Base-by-base conservation (phyloP, 345 rosid genomes). In the Gossypioides kirkii region DNA sequence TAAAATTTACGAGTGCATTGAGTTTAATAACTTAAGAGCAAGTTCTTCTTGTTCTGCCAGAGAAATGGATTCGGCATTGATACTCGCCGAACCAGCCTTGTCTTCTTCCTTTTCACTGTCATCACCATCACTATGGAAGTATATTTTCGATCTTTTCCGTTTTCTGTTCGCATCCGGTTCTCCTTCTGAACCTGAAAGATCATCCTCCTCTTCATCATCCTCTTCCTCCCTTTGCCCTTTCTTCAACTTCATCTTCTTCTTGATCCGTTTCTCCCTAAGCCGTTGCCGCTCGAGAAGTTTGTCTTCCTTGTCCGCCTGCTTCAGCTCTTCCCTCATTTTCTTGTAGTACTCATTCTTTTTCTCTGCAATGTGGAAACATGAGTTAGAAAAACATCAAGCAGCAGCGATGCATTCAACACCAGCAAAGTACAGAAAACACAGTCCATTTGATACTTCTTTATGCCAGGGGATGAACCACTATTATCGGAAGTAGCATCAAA, bases 1-100 rank as follows among this genome's bases (percentile, higher is more conserved):
- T 23, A 17, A 25, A 55, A 53, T 56, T 74, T 74, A 79, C 1
- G 76, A 84, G 67, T 87, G 83, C 89, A 89, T 86, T 8, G 91
- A 86, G 69, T 76, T 78, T 64, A 92, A 81, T 70, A 94, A 74
- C 81, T 86, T 87, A 50, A 94, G 92, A 61, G 95, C 98, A 75
- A 90, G 79, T 74, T 86, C 92, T 86, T 94, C 97, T 81, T 89
- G 98, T 47, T 92, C 97, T 26, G 85, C 87, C 67, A 90, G 10
- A 61, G 97, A 85, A 56, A 86, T 26, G 0, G 97, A 69, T 47
- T 92, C 90, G 3, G 80, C 75, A 10, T 81, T 74, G 62, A 77
- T 10, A 61, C 70, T 83, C 1, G 70, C 62, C 7, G 64, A 49
- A 4, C 38, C 72, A 12, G 66, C 78, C 14, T 25, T 52, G 4